phyloP scores from a whole-genome alignment of 176 grass and related monocot genomes.

The Eleusine coracana region DNA sequence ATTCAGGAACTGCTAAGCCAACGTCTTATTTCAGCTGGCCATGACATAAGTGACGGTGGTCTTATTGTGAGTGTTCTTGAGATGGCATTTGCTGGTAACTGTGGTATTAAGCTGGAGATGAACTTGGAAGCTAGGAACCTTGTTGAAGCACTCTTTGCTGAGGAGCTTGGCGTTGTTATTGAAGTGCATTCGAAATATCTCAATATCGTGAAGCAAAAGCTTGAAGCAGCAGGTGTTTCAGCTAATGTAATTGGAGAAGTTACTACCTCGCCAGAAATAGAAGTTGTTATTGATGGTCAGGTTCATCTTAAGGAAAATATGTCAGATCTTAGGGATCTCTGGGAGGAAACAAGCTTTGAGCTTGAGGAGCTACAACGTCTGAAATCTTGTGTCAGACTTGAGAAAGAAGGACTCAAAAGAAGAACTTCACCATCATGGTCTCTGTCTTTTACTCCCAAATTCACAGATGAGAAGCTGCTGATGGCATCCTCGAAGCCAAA shows the following conservation, averaged over 20 bases:
- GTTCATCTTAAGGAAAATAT: constrained; percentile 72
- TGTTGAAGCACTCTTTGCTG: constrained; percentile 74
- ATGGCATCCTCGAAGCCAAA: constrained; percentile 69
- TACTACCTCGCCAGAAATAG: constrained; percentile 56
- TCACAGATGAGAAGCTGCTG: constrained; percentile 62
- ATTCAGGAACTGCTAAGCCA: constrained; percentile 74
- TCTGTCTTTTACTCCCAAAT: constrained; percentile 69
- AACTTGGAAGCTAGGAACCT: constrained; percentile 51
- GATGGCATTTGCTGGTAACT: constrained; percentile 96
- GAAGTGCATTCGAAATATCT: constrained; percentile 59
- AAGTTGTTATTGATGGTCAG: constrained; percentile 60
- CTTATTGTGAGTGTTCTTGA: constrained; percentile 79
- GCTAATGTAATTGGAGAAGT: constrained; percentile 74
- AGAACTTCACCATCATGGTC: constrained; percentile 68
- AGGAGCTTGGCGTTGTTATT: constrained; percentile 84
- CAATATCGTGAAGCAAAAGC: constrained; percentile 56
- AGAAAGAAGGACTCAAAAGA: constrained; percentile 80
- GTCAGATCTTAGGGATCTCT: constrained; percentile 73
- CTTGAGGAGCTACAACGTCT: constrained; percentile 82
- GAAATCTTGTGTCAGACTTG: constrained; percentile 76
- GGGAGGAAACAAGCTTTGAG: constrained; percentile 93
- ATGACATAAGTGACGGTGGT: constrained; percentile 93
- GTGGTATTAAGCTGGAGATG: constrained; percentile 72
- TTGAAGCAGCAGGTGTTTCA: constrained; percentile 64
- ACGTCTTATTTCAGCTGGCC: constrained; percentile 72